Evolutionary conservation across 768 basidiomycete genomes (phyloP), one percentile per base, ranked within the genome.

Genomic region (Hygrophorus pudorinus): DNA sequence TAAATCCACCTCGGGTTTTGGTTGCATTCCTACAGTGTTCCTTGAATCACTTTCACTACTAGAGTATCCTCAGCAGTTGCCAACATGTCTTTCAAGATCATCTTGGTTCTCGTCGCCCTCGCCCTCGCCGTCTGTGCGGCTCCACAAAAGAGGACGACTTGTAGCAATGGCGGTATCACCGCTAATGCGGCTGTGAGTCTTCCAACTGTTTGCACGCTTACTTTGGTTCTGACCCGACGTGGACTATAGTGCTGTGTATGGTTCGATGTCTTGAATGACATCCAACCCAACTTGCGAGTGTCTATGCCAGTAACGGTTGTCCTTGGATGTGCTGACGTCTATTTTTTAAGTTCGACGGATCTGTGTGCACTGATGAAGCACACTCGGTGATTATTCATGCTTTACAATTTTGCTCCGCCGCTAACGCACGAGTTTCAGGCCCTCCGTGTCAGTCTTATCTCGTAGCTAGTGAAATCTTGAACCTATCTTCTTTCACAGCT

Each of bases 81-180:
- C n/a, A n/a, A 24, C 24, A 24, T 24, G 24, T 24, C 24, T 24
- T 24, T 24, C 24, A 24, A 24, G 24, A 24, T 3, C 3, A 24
- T 24, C 7, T 7, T 24, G 24, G 24, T 7, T 7, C 44, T 45
- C 38, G 33, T 39, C 27, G 16, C 39, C 27, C 37, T 45, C 18
- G 44, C 44, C 9, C 44, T 41, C n/a, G 20, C 44, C 18, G 48
- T 55, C 76, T 78, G 53, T 69, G 77, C 52, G 76, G 76, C 66
- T 76, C 79, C 11, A 56, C 68, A 7, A 58, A 67, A 32, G 66
- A 47, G 41, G n/a, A 48, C 48, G 10, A 45, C 43, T 9, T 58
- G 56, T 45, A 51, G 48, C 45, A 43, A 48, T 7, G 56, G 56
- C 27, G 47, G 51, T 42, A 49, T 48, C 3, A 48, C 54, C 1